A percentile compares a stretch with the other conserved stretches of the same genome.
Evolutionary conservation across 805 yeast genomes (phyloP).

Genomic region (Candida ipomoeae): DNA sequence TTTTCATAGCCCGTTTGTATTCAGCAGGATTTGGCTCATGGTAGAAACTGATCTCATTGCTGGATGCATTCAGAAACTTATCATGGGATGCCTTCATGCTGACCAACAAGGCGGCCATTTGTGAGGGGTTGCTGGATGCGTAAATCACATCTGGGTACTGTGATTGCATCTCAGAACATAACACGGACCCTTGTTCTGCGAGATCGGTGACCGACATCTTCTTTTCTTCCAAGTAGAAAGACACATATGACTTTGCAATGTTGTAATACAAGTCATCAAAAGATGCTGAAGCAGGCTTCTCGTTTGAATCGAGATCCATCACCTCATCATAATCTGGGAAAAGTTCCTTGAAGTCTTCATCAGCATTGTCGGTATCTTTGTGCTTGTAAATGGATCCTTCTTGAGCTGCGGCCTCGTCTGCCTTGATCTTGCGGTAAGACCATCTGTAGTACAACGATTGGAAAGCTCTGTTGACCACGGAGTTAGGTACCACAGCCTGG

Average conservation of each 20-base stretch:
- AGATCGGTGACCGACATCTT: slow-evolving; percentile 7
- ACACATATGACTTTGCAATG: slow-evolving; percentile 48
- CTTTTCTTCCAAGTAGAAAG: slow-evolving; percentile 30
- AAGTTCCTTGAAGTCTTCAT: slow-evolving; percentile 70
- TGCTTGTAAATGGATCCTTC: slow-evolving; percentile 64
- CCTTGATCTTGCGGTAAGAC: slow-evolving; percentile 67
- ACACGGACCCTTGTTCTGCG: slow-evolving; percentile 12
- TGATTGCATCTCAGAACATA: slow-evolving; percentile 13
- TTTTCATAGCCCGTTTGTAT: slow-evolving; percentile 51
- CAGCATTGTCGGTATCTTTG: slow-evolving; percentile 63
- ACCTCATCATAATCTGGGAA: slow-evolving; percentile 87
- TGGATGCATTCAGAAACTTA: slow-evolving; percentile 15
- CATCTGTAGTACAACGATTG: slow-evolving; percentile 72
- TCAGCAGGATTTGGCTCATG: slow-evolving; percentile 57
- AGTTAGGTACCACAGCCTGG: slow-evolving; percentile 19
- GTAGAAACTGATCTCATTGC: slow-evolving; percentile 51
- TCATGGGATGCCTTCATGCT: slow-evolving; percentile 19
- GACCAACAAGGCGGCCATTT: slow-evolving; percentile 19
- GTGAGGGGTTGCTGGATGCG: slow-evolving; percentile 20
- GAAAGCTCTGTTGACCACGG: slow-evolving; percentile 42
- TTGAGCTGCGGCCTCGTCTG: slow-evolving; percentile 58
- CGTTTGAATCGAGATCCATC: slow-evolving; percentile 26
- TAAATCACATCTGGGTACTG: slow-evolving; percentile 8
- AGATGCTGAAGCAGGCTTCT: slow-evolving; percentile 18
- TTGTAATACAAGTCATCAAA: slow-evolving; percentile 45